Base-by-base conservation (phyloP, 2,329 filamentous ascomycete genomes). In the Fusarium pseudograminearum region DNA sequence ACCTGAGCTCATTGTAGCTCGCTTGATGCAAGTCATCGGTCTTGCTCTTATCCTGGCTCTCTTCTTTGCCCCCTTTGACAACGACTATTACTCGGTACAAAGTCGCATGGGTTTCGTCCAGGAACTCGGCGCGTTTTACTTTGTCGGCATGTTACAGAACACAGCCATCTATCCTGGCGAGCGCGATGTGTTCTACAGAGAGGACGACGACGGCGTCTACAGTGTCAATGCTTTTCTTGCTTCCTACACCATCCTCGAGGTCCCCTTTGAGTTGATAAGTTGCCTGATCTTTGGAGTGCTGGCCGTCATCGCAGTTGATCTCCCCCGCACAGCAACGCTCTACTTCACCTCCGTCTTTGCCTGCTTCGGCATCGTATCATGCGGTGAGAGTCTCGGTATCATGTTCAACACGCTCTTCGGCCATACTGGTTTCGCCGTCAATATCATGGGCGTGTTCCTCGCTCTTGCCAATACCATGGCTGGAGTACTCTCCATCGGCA, bases 91-190 rank as follows among this genome's bases (percentile, higher is more conserved):
- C 55, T 87, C 87, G 3, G 85, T 94, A 0, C 92, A 94, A 76
- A 92, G 89, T 52, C 86, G 91, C 3, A 85, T 94, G 71, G 92
- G 92, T 1, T 91, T 93, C 70, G 81, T 93, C 1, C 89, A 93
- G 68, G 87, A 94, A 74, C 84, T 93, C 31, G 87, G 89, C 2
- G 89, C 91, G 0, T 87, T 92, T 36, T 91, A 92, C 78, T 92
- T 92, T 71, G 87, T 92, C 3, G 91, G 91, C 30, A 93, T 94
- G 91, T 83, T 94, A 15, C 91, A 94, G 77, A 93, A 93, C 73
- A 89, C 93, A 6, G 90, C 91, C 5, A 84, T 92, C 10, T 93
- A 93, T 74, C 91, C 91, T 0, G 82, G 82, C 41, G 91, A 93
- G 74, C 85, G 90, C 6, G 90, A 93, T 59, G 91, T 93, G 1